Evolutionary conservation across 2,329 filamentous ascomycete genomes (phyloP).

Genomic region (Microdochium bolleyi): DNA sequence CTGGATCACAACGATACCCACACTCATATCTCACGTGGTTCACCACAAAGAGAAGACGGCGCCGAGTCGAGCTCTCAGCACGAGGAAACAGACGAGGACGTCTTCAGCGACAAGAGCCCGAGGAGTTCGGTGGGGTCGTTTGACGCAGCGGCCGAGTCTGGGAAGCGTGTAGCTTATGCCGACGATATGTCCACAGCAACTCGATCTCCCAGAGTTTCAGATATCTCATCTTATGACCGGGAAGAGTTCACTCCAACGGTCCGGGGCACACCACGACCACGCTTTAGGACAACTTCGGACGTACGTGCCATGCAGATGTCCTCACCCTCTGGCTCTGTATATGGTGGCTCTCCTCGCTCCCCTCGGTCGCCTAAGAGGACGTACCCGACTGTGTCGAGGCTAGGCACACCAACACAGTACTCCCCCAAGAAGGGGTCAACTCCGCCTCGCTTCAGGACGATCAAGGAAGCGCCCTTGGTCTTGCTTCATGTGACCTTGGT

Average conservation of each 20-base stretch:
- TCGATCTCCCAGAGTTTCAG: constrained; percentile 38
- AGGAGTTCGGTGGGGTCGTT: constrained; percentile 49
- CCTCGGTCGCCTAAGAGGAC: constrained; percentile 44
- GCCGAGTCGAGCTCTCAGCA: constrained; percentile 41
- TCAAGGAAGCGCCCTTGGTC: constrained; percentile 59
- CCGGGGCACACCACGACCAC: constrained; percentile 51
- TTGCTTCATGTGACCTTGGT: constrained; percentile 71
- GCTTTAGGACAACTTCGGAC: constrained; percentile 62
- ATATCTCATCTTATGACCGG: constrained; percentile 38
- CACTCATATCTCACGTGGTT: constrained; percentile 7
- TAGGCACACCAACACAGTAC: constrained; percentile 50
- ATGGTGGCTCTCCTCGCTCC: constrained; percentile 32
- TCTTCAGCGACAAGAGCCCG: constrained; percentile 51
- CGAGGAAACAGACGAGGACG: constrained; percentile 42
- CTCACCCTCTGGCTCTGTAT: constrained; percentile 52
- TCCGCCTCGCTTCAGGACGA: constrained; percentile 47
- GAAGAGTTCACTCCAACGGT: constrained; percentile 45
- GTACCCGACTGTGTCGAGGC: constrained; percentile 42
- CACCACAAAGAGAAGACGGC: constrained; percentile 13
- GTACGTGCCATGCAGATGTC: constrained; percentile 66
- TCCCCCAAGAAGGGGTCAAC: constrained; percentile 46
- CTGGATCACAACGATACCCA: constrained; percentile 5
- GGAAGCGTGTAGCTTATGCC: constrained; percentile 14
- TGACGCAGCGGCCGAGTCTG: constrained; percentile 21
- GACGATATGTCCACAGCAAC: constrained; percentile 23